Evolutionary conservation across 1,284 basidiomycete genomes (phyloP), one percentile per base, ranked within the genome.

Genomic region (Earliella scabrosa): DNA sequence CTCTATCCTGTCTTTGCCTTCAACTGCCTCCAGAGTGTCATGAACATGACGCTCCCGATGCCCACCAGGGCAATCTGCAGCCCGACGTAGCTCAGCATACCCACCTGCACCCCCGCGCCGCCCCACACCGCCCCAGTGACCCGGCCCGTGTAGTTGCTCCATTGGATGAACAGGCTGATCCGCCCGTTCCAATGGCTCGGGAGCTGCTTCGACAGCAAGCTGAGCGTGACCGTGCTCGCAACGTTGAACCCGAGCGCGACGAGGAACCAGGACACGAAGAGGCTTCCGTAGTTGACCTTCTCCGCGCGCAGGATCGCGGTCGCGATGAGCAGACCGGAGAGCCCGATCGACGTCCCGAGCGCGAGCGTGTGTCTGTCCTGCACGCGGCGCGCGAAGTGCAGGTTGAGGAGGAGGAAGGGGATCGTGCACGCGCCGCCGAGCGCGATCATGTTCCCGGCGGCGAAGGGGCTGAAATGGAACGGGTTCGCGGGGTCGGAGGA

Each of bases 221-320:
- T 85, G 48, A 88, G 73, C 27, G 87, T 88, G 47, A 83, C 81
- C 2, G 86, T 88, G 61, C 80, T 86, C 13, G 85, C 80, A 31
- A 88, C 73, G 68, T 88, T 88, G 75, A 88, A 90, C 0, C 87
- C 87, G 13, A 89, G 75, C 18, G 87, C 86, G 21, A 88, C 73
- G 24, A 82, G 74, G 75, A 82, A 85, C 87, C 88, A 90, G 66
- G 81, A 85, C 2, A 79, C 72, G 62, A 83, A 86, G n/a, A 86
- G 65, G 18, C 76, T 76, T 2, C 76, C 80, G 58, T 82, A 85
- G 26, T 69, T 75, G 21, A 86, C 70, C 26, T 66, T 74, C 27
- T 72, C 63, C 9, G 75, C 67, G 26, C 65, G 59, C 1, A 86
- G 68, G 26, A 85, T 74, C 4, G 71, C 71, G 26, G 86, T 68